A percentile compares a stretch with the other conserved stretches of the same genome.
Conservation (phyloP, 148 eudicot genomes). For the Fallopia convolvulus region DNA sequence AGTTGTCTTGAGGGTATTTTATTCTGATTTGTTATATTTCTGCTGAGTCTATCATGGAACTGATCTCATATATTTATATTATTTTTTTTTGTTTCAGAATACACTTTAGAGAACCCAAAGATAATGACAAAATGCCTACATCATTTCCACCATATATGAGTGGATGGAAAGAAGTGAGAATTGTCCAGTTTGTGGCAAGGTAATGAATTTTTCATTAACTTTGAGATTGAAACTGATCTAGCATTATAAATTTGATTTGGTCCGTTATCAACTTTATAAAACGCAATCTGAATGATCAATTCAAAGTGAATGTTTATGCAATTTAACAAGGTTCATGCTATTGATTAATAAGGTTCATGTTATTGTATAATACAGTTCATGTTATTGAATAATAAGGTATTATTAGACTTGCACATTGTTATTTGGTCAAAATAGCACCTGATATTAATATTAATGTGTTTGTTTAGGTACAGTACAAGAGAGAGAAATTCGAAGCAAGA, state of each 20-base stretch:
- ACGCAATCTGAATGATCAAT: slow-evolving; percentile 3
- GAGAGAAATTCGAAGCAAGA: too few relatives aligned
- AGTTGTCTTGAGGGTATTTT: slow-evolving; percentile 84
- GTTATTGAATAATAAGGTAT: too few relatives aligned
- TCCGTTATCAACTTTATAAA: not conserved
- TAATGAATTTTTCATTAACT: slow-evolving; percentile 17
- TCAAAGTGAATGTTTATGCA: not conserved
- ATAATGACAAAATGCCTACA: slow-evolving; percentile 83
- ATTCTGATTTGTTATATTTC: not conserved
- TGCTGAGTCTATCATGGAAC: not conserved
- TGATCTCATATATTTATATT: not conserved
- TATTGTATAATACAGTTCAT: too few relatives aligned
- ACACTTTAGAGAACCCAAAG: slow-evolving; percentile 85
- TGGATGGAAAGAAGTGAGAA: slow-evolving; percentile 99
- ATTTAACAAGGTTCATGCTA: too few relatives aligned
- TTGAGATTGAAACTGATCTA: not conserved
- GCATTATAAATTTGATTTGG: not conserved
- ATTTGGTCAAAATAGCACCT: too few relatives aligned
- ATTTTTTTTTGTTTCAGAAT: slow-evolving; percentile 38
- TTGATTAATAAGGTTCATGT: too few relatives aligned
- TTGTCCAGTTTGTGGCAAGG: slow-evolving; percentile 98
- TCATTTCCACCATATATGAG: slow-evolving; percentile 90
- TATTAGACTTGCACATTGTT: too few relatives aligned
- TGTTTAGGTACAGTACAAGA: too few relatives aligned
- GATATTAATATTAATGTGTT: too few relatives aligned